Conservation (phyloP, 768 basidiomycete species). For the Chlorophyllum brunneum region DNA sequence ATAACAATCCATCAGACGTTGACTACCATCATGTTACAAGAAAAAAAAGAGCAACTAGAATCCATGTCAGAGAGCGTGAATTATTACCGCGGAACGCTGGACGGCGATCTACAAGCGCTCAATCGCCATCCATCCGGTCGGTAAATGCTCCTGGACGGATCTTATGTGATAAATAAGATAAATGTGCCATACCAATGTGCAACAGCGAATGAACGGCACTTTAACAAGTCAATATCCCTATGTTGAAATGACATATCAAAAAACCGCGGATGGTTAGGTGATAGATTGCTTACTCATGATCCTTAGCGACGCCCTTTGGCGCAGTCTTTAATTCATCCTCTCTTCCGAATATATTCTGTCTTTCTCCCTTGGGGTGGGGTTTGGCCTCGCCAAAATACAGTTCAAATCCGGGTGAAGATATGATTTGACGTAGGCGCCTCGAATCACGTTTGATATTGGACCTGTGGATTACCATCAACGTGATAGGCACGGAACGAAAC, state of each 20-base stretch:
- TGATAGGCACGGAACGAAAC: neutral
- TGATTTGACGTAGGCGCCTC: conserved; percentile 56
- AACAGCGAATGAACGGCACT: conserved; percentile 77
- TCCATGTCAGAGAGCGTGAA: neutral
- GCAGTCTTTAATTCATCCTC: conserved; percentile 90
- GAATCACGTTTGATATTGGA: conserved; percentile 62
- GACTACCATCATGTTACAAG: too few species aligned
- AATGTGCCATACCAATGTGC: conserved; percentile 43
- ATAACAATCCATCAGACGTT: neutral
- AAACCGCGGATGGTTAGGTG: neutral
- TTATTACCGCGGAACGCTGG: neutral
- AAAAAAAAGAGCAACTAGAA: neutral
- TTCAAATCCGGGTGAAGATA: conserved; percentile 71
- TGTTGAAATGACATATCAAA: neutral
- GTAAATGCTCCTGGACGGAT: neutral
- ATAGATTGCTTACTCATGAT: conserved; percentile 53
- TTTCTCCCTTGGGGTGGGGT: conserved; percentile 55
- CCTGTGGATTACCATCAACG: conserved; percentile 25
- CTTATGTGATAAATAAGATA: neutral
- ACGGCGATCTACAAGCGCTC: neutral
- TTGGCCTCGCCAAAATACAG: conserved; percentile 69
- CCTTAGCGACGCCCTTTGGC: conserved; percentile 86
- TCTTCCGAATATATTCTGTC: conserved; percentile 78
- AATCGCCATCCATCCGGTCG: too few species aligned
- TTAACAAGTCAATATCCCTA: conserved; percentile 90